Percentiles rank a stretch among this genome's conserved stretches.
phyloP scores from a whole-genome alignment of 176 grass and related monocot species.

The Tuctoria greenei region DNA sequence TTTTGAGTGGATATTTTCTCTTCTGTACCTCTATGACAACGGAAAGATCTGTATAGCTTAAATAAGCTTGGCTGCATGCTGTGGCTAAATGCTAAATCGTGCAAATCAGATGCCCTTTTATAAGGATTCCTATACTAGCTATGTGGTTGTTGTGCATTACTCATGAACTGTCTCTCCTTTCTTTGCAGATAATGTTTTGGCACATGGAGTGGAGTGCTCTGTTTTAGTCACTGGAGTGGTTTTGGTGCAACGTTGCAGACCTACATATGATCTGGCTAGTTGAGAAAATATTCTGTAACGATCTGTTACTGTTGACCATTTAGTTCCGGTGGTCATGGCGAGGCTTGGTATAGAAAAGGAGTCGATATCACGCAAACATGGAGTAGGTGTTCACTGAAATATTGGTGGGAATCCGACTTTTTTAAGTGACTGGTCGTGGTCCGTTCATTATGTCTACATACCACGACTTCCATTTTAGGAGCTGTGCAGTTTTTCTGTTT shows the following conservation, averaged over 20 bases:
- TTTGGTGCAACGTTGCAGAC: slow-evolving; percentile 25
- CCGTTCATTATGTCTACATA: slow-evolving; percentile 20
- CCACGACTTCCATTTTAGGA: slow-evolving; percentile 18
- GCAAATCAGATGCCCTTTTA: not conserved
- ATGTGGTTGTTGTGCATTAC: not conserved
- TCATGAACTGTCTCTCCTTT: slow-evolving; percentile 7
- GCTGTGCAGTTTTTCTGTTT: slow-evolving; percentile 20
- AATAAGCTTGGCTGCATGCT: not conserved
- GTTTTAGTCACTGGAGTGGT: slow-evolving; percentile 18
- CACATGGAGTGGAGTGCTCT: slow-evolving; percentile 21
- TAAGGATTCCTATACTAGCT: not conserved
- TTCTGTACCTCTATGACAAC: not conserved
- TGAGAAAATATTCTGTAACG: slow-evolving; percentile 41
- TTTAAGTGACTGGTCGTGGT: slow-evolving; percentile 18
- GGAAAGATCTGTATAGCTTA: not conserved
- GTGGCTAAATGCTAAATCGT: not conserved
- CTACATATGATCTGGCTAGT: slow-evolving; percentile 29
- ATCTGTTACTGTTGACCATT: slow-evolving; percentile 33
- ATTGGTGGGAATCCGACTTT: slow-evolving; percentile 40
- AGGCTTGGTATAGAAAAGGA: slow-evolving; percentile 28
- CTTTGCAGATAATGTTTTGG: slow-evolving; percentile 44
- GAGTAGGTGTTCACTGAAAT: slow-evolving; percentile 39
- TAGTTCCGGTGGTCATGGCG: slow-evolving; percentile 28
- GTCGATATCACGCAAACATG: slow-evolving; percentile 32
- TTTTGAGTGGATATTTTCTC: not conserved